phyloP scores from a whole-genome alignment of 306 rosid species.

The Betula pendula region DNA sequence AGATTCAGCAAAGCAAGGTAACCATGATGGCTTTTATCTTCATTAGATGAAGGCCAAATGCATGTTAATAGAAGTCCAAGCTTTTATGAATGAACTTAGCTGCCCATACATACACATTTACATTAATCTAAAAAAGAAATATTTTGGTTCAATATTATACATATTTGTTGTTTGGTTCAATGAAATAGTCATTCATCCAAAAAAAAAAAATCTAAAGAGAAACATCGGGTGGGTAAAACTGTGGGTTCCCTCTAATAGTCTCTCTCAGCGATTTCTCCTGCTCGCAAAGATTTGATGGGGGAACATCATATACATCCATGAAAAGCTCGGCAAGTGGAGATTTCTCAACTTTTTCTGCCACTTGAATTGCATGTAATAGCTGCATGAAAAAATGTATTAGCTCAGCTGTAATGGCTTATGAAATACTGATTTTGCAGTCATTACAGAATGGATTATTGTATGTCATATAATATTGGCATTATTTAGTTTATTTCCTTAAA shows the following conservation, averaged over 20 bases:
- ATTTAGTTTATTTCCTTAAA: too few species aligned
- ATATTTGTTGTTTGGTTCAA: too few species aligned
- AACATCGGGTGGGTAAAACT: slow-evolving; percentile 62
- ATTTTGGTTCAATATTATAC: too few species aligned
- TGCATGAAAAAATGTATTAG: slow-evolving; percentile 26
- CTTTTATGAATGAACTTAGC: slow-evolving; percentile 7
- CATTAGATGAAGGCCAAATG: neutral
- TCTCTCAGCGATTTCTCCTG: slow-evolving; percentile 74
- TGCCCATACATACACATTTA: neutral
- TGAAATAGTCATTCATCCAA: too few species aligned
- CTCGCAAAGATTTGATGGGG: slow-evolving; percentile 70
- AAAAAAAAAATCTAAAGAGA: slow-evolving; percentile 45
- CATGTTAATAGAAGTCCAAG: neutral
- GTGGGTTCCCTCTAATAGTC: slow-evolving; percentile 53
- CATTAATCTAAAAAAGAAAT: slow-evolving; percentile 36
- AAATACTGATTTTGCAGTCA: neutral
- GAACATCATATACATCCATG: slow-evolving; percentile 74
- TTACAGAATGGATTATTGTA: neutral
- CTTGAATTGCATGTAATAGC: slow-evolving; percentile 80
- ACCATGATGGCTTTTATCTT: neutral
- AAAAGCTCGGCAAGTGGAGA: slow-evolving; percentile 71
- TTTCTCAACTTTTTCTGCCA: slow-evolving; percentile 74
- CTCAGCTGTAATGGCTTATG: neutral
- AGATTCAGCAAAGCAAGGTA: neutral
- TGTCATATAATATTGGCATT: too few species aligned